Percentiles rank a stretch among this genome's conserved stretches.
These are phyloP conservation scores for Moesziomyces parantarcticus DNA, from an alignment of 1,284 basidiomycete genomes.

Conservation along the genomic window DNA sequence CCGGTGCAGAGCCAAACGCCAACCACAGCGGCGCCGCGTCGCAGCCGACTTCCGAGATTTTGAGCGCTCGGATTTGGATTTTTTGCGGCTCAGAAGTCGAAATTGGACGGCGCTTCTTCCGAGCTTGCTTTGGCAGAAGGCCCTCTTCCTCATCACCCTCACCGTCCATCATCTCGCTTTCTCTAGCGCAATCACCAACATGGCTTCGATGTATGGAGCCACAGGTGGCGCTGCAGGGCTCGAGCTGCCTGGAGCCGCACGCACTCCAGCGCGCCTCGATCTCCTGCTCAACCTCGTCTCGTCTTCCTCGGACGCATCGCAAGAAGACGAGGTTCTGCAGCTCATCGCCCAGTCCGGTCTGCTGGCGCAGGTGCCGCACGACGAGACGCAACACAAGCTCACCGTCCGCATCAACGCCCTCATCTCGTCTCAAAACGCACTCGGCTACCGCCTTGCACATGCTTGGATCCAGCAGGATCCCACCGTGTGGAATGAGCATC, in stretches of 20 bases:
- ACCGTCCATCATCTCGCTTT: too few relatives aligned
- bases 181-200: background rate
- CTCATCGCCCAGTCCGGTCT: conserved; percentile 37
- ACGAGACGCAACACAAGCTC: conserved; percentile 46
- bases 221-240: conserved; percentile 4
- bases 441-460: conserved; percentile 38
- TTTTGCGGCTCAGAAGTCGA: background rate
- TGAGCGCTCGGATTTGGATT: background rate
- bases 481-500: conserved; percentile 36
- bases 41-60: background rate
- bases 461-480: conserved; percentile 46
- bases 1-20: too few relatives aligned
- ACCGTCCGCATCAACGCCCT: conserved; percentile 44
- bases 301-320: conserved; percentile 10
- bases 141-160: too few relatives aligned
- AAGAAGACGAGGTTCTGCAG: conserved; percentile 20
- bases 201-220: conserved; percentile 6
- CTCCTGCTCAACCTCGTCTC: conserved; percentile 33
- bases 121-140: too few relatives aligned
- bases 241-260: conserved; percentile 28
- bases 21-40: background rate
- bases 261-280: conserved; percentile 26
- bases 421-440: conserved; percentile 40
- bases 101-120: too few relatives aligned
- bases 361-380: conserved; percentile 11